Evolutionary conservation across 805 yeast species (phyloP).

Genomic region (Candida adriatica): DNA sequence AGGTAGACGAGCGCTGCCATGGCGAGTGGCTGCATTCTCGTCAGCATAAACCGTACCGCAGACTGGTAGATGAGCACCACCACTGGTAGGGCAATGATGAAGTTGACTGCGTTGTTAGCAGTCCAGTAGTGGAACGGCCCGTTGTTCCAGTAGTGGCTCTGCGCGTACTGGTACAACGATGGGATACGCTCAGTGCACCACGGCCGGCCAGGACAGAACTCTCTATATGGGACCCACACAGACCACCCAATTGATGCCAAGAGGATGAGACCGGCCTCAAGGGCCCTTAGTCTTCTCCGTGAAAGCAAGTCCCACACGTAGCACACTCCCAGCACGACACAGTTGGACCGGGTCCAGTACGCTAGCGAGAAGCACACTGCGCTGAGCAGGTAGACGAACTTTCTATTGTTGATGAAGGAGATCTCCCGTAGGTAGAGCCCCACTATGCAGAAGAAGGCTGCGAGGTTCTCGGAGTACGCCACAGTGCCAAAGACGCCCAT

Average conservation of each 20-base stretch:
- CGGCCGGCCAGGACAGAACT: conserved; percentile 60
- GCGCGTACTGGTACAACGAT: conserved; percentile 65
- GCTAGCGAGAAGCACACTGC: conserved; percentile 43
- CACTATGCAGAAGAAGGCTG: conserved; percentile 51
- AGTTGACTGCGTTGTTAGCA: conserved; percentile 72
- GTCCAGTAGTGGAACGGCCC: conserved; percentile 88
- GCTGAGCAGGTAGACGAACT: conserved; percentile 8
- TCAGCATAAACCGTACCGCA: conserved; percentile 25
- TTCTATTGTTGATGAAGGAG: conserved; percentile 1
- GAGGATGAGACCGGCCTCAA: conserved; percentile 52
- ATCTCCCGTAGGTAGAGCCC: conserved; percentile 44
- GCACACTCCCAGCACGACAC: conserved; percentile 62
- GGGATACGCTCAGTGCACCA: conserved; percentile 68
- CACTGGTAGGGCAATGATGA: conserved; percentile 68
- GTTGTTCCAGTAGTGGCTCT: conserved; percentile 72
- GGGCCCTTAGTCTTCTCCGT: conserved; percentile 24
- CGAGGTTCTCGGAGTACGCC: conserved; percentile 71
- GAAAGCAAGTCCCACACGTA: conserved; percentile 49
- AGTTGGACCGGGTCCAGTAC: conserved; percentile 67
- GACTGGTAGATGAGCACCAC: conserved; percentile 39
- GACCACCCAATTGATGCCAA: conserved; percentile 38
- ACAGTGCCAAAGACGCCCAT: conserved; percentile 74
- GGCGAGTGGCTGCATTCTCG: conserved; percentile 33
- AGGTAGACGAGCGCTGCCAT: conserved; percentile 38
- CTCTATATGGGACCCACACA: conserved; percentile 46